These are phyloP conservation scores for Hypholoma sublateritium DNA, from an alignment of 768 basidiomycete species.

Conservation along the genomic window DNA sequence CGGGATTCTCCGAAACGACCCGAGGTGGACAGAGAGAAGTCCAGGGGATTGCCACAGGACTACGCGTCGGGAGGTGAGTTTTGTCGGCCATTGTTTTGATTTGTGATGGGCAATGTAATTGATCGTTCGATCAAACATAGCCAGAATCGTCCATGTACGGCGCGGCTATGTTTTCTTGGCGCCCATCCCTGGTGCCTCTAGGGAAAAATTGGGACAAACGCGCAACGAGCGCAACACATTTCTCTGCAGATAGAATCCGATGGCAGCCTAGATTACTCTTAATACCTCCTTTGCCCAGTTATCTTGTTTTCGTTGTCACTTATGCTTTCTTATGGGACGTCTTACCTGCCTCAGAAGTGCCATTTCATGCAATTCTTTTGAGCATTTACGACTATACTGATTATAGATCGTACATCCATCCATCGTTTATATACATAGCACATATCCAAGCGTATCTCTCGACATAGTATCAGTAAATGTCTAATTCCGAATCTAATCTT, in stretches of 20 bases:
- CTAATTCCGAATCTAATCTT: too few relatives aligned
- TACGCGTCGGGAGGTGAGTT: not conserved
- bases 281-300: too few relatives aligned
- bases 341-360: too few relatives aligned
- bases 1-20: not conserved
- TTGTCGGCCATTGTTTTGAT: not conserved
- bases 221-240: not conserved
- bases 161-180: not conserved
- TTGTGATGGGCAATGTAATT: not conserved
- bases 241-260: not conserved
- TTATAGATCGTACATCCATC: too few relatives aligned
- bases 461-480: too few relatives aligned
- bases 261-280: not conserved
- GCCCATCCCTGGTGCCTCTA: not conserved
- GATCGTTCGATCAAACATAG: constrained; percentile 2
- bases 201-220: not conserved
- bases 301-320: too few relatives aligned
- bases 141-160: not conserved
- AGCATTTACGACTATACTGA: too few relatives aligned
- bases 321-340: too few relatives aligned
- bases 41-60: too few relatives aligned
- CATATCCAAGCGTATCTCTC: too few relatives aligned
- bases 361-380: too few relatives aligned
- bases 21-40: constrained; percentile 1
- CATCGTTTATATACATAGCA: too few relatives aligned